Conservation (phyloP, 2,329 filamentous ascomycete species). For the Alternaria conjuncta region DNA sequence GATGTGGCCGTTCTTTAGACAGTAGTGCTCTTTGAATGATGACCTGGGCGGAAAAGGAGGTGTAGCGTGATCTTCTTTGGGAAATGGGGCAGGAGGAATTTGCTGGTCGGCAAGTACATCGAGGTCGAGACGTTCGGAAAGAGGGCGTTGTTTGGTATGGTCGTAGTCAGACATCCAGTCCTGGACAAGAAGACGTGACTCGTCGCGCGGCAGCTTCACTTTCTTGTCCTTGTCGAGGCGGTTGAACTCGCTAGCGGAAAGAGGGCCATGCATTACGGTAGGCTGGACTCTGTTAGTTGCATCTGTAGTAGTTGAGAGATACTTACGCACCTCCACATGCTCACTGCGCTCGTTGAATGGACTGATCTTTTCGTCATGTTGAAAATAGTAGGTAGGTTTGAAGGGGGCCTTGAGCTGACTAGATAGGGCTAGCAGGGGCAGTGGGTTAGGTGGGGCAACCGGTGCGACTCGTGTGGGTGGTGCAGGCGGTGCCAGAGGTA, state of each 20-base stretch:
- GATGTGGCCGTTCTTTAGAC: slow-evolving; percentile 28
- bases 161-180: slow-evolving; percentile 28
- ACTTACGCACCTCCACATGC: slow-evolving; percentile 6
- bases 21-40: slow-evolving; percentile 24
- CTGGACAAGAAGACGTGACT: slow-evolving; percentile 17
- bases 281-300: slow-evolving; percentile 1
- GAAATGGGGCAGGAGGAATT: slow-evolving; percentile 26
- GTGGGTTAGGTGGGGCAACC: not conserved
- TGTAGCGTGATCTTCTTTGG: slow-evolving; percentile 15
- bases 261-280: not conserved
- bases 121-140: slow-evolving; percentile 22
- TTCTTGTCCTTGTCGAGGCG: slow-evolving; percentile 11
- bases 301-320: not conserved
- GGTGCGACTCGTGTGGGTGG: not conserved
- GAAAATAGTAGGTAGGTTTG: not conserved
- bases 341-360: slow-evolving; percentile 3
- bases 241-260: not conserved
- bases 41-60: slow-evolving; percentile 1
- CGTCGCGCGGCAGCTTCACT: slow-evolving; percentile 15
- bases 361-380: slow-evolving; percentile 2
- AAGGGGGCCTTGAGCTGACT: not conserved
- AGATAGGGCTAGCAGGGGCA: not conserved
- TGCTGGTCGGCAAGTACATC: slow-evolving; percentile 29
- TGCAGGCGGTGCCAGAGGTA: not conserved
- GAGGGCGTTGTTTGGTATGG: slow-evolving; percentile 20